Percentiles rank a stretch among this genome's conserved stretches.
These are phyloP conservation scores for Pyrenochaeta sp. DNA, from an alignment of 2,329 filamentous ascomycete genomes.

Conservation along the genomic window DNA sequence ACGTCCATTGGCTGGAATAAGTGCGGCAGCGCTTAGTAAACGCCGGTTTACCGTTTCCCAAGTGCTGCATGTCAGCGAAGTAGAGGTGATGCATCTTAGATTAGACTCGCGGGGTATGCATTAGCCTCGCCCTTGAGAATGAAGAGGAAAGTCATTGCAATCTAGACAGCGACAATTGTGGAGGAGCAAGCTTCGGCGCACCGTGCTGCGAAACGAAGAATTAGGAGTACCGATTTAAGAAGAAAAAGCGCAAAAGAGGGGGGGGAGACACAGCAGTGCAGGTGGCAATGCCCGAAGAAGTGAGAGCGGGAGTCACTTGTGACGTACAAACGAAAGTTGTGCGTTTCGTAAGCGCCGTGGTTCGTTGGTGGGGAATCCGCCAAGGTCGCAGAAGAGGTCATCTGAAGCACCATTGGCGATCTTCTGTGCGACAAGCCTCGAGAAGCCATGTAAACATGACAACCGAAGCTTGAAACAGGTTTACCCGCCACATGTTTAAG, in stretches of 20 bases:
- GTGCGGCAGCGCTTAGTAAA: constrained; percentile 22
- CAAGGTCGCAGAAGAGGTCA: constrained; percentile 18
- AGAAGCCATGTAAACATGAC: constrained; percentile 4
- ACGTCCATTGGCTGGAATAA: constrained; percentile 15
- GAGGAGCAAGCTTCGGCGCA: not conserved
- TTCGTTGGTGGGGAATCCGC: constrained; percentile 4
- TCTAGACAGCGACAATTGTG: not conserved
- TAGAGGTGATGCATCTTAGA: constrained; percentile 12
- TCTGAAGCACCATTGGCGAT: constrained; percentile 5
- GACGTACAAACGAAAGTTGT: not conserved
- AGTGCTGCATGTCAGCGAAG: constrained; percentile 11
- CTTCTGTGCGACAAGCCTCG: constrained; percentile 25
- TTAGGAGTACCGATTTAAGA: not conserved
- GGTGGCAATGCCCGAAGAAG: not conserved
- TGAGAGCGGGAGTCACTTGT: not conserved
- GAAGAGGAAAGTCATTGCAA: not conserved
- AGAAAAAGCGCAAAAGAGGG: not conserved
- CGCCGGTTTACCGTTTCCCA: constrained; percentile 9
- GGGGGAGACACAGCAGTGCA: not conserved
- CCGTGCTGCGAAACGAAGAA: not conserved
- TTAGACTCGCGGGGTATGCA: constrained; percentile 13
- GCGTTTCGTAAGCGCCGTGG: constrained; percentile 8
- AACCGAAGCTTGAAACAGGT: not conserved
- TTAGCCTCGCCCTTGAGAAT: not conserved
- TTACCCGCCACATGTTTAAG: not conserved